Evolutionary conservation across 129 eudicot genomes (phyloP), one percentile per base, ranked within the genome.

Genomic region (Sambucus nigra): DNA sequence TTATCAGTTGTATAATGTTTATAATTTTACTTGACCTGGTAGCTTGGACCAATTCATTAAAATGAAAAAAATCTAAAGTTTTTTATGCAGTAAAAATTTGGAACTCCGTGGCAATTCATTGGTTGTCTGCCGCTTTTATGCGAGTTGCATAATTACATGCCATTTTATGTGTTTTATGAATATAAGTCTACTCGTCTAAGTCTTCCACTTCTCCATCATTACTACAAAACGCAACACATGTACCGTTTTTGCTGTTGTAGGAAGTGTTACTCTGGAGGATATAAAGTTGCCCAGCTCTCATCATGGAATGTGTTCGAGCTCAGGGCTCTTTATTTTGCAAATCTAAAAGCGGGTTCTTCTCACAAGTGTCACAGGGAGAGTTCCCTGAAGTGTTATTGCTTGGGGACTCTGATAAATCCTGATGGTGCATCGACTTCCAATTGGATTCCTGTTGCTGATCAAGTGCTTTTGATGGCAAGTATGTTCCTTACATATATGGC

Each of bases 401-500:
- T 69, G 51, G 84, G 83, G 41, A 64, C 80, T 51, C 22, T 91
- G 32, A 51, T 67, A 22, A 73, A 68, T 41, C 57, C 74, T 51
- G 70, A 74, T 59, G 72, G 41, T 29, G 82, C 59, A 4, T 19
- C 65, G 47, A 53, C 77, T 64, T 58, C 74, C 61, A 84, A 66
- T n/a, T 91, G 88, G 99, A 77, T 86, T 56, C 81, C 89, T 61
- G 54, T 72, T 25, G 68, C 67, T 16, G 94, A 91, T 53, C 91
- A 77, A 77, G 80, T 73, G 61, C 87, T 91, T 9, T 78, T 91
- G 25, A 64, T 86, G 77, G 72, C 82, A 29, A 91, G 95, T 61
- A 61, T 91, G 12, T 64, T 78, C 55, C 95, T 91, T 28, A 77
- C 99, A 7, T 84, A 86, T 61, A 69, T 82, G 73, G 98, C 94